Conservation (phyloP, 2,329 filamentous ascomycete genomes). For the Sarocladium strictum region DNA sequence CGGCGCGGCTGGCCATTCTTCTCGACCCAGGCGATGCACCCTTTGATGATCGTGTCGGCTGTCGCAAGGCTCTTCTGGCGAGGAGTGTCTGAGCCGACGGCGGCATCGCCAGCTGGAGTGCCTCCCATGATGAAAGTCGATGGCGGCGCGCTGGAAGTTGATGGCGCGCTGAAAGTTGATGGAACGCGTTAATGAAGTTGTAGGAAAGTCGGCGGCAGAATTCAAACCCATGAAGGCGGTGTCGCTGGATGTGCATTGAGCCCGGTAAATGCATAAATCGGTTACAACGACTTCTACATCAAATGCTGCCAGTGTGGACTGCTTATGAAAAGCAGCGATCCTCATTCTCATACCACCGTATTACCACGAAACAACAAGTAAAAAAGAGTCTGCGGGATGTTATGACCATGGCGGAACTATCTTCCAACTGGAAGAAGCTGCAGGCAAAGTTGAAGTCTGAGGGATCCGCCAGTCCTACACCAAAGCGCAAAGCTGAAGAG, state of each 20-base stretch:
- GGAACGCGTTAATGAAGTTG: background rate
- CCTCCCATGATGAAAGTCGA: conserved; percentile 43
- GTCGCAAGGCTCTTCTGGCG: conserved; percentile 76
- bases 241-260: background rate
- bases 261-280: conserved; percentile 12
- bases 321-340: background rate
- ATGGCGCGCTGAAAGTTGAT: conserved; percentile 11
- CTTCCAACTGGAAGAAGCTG: conserved; percentile 74
- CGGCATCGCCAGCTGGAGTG: conserved; percentile 42
- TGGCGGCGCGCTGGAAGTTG: conserved; percentile 11
- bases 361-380: background rate
- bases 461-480: conserved; percentile 28
- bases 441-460: conserved; percentile 55
- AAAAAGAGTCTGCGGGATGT: background rate
- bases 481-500: conserved; percentile 36
- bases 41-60: conserved; percentile 65
- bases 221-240: background rate
- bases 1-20: conserved; percentile 80
- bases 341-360: background rate
- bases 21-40: conserved; percentile 55
- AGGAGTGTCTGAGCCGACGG: conserved; percentile 51
- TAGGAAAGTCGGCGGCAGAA: conserved; percentile 5
- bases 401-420: conserved; percentile 39
- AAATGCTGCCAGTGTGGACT: conserved; percentile 15
- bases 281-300: conserved; percentile 17